These are phyloP conservation scores for Naganishia kalamii DNA, from an alignment of 768 basidiomycete species.

Conservation along the genomic window DNA sequence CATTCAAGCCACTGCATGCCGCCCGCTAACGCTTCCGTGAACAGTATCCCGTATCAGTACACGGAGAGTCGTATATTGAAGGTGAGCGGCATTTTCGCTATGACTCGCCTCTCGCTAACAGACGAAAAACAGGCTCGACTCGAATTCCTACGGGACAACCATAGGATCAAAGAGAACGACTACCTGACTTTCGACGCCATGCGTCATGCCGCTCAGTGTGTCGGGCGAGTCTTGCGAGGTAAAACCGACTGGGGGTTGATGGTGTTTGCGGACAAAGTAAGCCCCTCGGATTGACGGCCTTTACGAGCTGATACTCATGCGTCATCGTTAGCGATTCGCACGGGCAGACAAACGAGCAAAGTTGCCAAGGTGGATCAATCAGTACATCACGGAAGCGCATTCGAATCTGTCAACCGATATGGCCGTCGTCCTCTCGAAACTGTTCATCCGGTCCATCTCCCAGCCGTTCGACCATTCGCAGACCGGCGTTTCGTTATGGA, in stretches of 20 bases:
- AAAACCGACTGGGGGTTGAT: conserved; percentile 99
- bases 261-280: conserved; percentile 97
- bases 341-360: conserved; percentile 61
- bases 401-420: conserved; percentile 97
- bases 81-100: conserved; percentile 26
- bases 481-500: conserved; percentile 92
- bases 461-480: conserved; percentile 95
- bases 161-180: conserved; percentile 96
- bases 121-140: conserved; percentile 60
- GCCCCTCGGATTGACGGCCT: conserved; percentile 3
- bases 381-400: conserved; percentile 96
- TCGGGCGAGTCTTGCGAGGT: conserved; percentile 91
- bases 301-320: not conserved
- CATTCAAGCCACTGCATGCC: too few species aligned
- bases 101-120: not conserved
- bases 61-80: conserved; percentile 96
- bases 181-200: conserved; percentile 99
- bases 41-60: conserved; percentile 93
- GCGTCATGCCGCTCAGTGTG: conserved; percentile 98
- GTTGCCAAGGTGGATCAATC: conserved; percentile 97
- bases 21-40: too few species aligned
- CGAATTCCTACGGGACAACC: conserved; percentile 95
- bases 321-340: conserved; percentile 36
- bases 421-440: conserved; percentile 86
- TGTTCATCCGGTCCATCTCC: conserved; percentile 97